Evolutionary conservation across 148 eudicot species (phyloP), one percentile per base, ranked within the genome.

Genomic region (Chenopodium quinoa): DNA sequence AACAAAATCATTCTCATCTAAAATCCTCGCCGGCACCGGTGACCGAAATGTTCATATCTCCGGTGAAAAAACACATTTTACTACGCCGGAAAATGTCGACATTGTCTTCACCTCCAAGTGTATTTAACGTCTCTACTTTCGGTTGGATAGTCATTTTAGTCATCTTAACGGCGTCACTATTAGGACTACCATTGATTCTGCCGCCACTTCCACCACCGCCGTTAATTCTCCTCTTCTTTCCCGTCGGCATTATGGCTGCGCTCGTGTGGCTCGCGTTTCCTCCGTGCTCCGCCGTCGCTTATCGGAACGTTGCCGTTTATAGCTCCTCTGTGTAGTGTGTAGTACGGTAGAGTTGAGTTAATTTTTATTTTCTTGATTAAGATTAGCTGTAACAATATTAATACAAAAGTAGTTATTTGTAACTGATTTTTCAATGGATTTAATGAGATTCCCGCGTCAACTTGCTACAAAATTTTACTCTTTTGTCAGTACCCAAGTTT

Each of bases 191-290:
- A 23, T 84, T 85, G 5, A 63, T 89, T 10, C 85, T 89, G 66
- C 91, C 91, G 3, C 90, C 90, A 9, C 83, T 89, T 78, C 90
- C 89, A 34, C 91, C 91, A 0, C 91, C 91, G 19, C 91, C 91
- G 63, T 78, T 87, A 83, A 31, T 81, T 60, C 80, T 89, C 40
- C 77, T 89, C 29, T 80, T 89, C 40, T 89, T 89, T 67, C 91
- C 91, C 22, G 86, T 89, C 1, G 88, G 83, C 62, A 84, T 89
- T 0, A 87, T 89, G 91, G 86, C 84, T 3, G 81, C 84, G 9
- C 90, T 89, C 78, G 80, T 83, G 87, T 54, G 80, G 77, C 79
- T 89, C 73, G 90, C 87, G 2, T 75, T 87, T 66, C 82, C 88
- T 7, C 88, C 91, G 0, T 66, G 82, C 20, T 23, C 82, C 25